Evolutionary conservation across 2,329 filamentous ascomycete species (phyloP), one percentile per base, ranked within the genome.

Genomic region (Fusarium falciforme): DNA sequence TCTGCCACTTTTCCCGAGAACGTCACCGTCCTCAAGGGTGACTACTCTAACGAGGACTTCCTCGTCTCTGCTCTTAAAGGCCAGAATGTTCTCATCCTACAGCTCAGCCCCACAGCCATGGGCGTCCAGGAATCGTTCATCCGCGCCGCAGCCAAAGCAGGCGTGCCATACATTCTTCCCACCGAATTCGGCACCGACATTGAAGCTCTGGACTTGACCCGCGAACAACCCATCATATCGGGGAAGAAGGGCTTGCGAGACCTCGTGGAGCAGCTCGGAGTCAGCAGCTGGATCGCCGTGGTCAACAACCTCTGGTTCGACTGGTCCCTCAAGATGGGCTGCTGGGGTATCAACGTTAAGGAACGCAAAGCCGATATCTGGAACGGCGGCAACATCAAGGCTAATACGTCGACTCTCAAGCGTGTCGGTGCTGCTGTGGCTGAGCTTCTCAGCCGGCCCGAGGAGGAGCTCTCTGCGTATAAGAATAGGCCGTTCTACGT

Each of bases 1-100:
- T 83, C 78, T 4, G 80, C 73, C 67, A 81, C 73, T 0, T 79
- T 89, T 4, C 85, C 85, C 9, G 71, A 76, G 0, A 85, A 80
- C 22, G 79, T 87, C 52, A 73, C 76, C 6, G 77, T 84, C 38
- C 82, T 80, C 25, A 78, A 75, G 27, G 79, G 88, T 66, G 80
- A 89, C 81, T 90, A 90, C 78, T 75, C 84, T 16, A 80, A 87
- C 20, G 80, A 84, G 5, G 70, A 76, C 1, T 80, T 81, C 61
- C 73, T 82, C 14, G 64, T 75, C 3, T 44, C 68, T 4, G 75
- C 75, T 2, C 77, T 84, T 14, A 57, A 75, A 38, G 80, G 76
- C 33, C 83, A 85, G 63, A 79, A 83, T 10, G 76, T 78, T 16
- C 73, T 85, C 8, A 68, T 84, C 36, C 61, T 82, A 7, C 72